Percentiles rank a stretch among this genome's conserved stretches.
These are phyloP conservation scores for Nigrospora osmanthi DNA, from an alignment of 2,329 filamentous ascomycete species.

Conservation along the genomic window DNA sequence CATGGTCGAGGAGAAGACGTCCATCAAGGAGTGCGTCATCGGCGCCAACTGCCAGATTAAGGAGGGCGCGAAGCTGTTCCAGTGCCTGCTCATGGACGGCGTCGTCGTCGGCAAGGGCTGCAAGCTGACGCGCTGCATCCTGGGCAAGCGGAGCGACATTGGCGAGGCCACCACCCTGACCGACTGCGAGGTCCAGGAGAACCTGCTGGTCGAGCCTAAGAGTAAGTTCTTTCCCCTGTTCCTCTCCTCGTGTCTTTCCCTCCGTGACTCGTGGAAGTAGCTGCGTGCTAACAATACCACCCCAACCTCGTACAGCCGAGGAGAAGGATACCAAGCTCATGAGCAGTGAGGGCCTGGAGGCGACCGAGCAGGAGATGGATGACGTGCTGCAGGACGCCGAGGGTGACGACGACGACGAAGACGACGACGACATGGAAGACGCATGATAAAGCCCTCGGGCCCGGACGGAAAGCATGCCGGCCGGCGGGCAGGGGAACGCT, in stretches of 20 bases:
- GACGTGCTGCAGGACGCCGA: constrained; percentile 31
- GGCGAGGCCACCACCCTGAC: constrained; percentile 76
- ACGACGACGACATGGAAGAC: constrained; percentile 21
- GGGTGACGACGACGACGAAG: constrained; percentile 20
- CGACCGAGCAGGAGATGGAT: constrained; percentile 54
- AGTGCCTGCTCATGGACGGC: constrained; percentile 89
- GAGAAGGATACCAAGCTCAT: constrained; percentile 62
- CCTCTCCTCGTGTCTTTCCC: constrained; percentile 1
- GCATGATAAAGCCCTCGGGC: background rate
- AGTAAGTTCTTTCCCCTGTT: constrained; percentile 38
- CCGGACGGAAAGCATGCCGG: background rate
- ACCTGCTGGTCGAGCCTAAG: constrained; percentile 73
- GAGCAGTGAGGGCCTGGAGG: constrained; percentile 59
- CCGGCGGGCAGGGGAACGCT: no score
- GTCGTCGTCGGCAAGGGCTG: constrained; percentile 77
- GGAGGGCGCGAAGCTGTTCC: constrained; percentile 75
- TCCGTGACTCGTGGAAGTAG: constrained; percentile 1
- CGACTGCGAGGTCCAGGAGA: constrained; percentile 90
- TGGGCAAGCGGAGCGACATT: constrained; percentile 73
- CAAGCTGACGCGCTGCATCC: constrained; percentile 78
- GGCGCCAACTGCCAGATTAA: constrained; percentile 82
- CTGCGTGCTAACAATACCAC: no score
- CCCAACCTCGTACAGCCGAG: constrained; percentile 37
- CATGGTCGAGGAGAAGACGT: constrained; percentile 76
- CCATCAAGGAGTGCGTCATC: constrained; percentile 88